Evolutionary conservation across 108 stramenopile genomes (phyloP).

Genomic region (Bacterosira constricta): DNA sequence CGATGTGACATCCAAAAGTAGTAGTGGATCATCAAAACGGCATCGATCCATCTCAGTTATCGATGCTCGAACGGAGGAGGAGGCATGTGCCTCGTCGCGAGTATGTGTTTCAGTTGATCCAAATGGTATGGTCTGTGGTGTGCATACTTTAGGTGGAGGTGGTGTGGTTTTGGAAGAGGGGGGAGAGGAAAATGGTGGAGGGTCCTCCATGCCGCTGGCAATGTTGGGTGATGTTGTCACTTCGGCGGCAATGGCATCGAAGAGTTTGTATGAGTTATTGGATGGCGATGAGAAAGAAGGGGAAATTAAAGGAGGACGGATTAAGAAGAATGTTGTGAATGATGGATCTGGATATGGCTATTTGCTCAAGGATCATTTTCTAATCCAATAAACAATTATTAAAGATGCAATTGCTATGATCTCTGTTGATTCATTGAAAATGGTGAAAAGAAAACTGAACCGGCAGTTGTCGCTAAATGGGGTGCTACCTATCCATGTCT

Average conservation of each 20-base stretch:
- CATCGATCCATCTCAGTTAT: constrained; percentile 48
- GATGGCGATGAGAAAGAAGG: background rate
- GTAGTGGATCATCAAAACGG: constrained; percentile 6
- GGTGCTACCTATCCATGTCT: too few relatives aligned
- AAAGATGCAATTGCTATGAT: too few relatives aligned
- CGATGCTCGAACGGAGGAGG: constrained; percentile 74
- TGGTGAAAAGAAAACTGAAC: too few relatives aligned
- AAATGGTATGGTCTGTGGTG: constrained; percentile 53
- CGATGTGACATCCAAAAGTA: too few relatives aligned
- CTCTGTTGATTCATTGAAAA: too few relatives aligned
- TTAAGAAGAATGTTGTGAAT: background rate
- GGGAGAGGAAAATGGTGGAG: constrained; percentile 1
- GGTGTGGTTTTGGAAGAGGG: constrained; percentile 13
- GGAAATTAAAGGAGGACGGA: background rate
- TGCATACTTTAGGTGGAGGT: constrained; percentile 56
- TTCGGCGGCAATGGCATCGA: constrained; percentile 31
- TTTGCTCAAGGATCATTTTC: constrained; percentile 31
- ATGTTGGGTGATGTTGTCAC: constrained; percentile 45
- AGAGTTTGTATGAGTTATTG: constrained; percentile 38
- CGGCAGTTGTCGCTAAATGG: too few relatives aligned
- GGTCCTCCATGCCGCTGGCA: constrained; percentile 43
- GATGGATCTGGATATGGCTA: constrained; percentile 33
- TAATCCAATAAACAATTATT: constrained; percentile 30
- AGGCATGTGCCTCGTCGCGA: constrained; percentile 60
- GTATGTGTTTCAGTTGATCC: constrained; percentile 68